These are phyloP conservation scores for Kazachstania viticola DNA, from an alignment of 805 yeast genomes.

Conservation along the genomic window DNA sequence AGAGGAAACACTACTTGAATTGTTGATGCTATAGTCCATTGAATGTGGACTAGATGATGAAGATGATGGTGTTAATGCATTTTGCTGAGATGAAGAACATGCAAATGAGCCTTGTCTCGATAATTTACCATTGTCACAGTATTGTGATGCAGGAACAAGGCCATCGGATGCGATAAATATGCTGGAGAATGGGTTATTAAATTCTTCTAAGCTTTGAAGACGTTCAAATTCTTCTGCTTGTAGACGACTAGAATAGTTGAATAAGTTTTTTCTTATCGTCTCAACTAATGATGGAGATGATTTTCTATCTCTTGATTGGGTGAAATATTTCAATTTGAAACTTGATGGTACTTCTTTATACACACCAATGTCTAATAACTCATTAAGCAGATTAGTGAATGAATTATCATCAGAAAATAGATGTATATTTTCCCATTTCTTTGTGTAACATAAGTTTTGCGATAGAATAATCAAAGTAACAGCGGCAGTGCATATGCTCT, in stretches of 20 bases:
- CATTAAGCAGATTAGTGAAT: conserved; percentile 12
- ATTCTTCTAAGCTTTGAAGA: too few relatives aligned
- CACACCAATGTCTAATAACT: conserved; percentile 14
- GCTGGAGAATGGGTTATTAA: too few relatives aligned
- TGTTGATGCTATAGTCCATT: too few relatives aligned
- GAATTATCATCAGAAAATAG: conserved; percentile 16
- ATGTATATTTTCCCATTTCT: conserved; percentile 12
- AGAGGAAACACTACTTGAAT: too few relatives aligned
- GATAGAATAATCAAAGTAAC: conserved; percentile 34
- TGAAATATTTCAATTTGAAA: conserved; percentile 22
- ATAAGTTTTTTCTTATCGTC: too few relatives aligned
- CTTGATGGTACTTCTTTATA: conserved; percentile 19
- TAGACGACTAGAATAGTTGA: neutral
- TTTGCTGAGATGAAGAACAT: too few relatives aligned
- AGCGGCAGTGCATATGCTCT: conserved; percentile 42
- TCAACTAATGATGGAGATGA: too few relatives aligned
- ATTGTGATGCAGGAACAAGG: too few relatives aligned
- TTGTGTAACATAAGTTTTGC: conserved; percentile 26
- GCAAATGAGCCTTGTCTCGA: too few relatives aligned
- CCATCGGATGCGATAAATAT: too few relatives aligned
- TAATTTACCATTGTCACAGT: too few relatives aligned
- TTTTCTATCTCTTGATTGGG: too few relatives aligned
- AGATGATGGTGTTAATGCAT: neutral
- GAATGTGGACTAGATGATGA: neutral
- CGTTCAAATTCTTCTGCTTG: neutral